Evolutionary conservation across 23 red algal genomes (phyloP), one percentile per base, ranked within the genome.

Genomic region (Gracilaria vermiculophylla): DNA sequence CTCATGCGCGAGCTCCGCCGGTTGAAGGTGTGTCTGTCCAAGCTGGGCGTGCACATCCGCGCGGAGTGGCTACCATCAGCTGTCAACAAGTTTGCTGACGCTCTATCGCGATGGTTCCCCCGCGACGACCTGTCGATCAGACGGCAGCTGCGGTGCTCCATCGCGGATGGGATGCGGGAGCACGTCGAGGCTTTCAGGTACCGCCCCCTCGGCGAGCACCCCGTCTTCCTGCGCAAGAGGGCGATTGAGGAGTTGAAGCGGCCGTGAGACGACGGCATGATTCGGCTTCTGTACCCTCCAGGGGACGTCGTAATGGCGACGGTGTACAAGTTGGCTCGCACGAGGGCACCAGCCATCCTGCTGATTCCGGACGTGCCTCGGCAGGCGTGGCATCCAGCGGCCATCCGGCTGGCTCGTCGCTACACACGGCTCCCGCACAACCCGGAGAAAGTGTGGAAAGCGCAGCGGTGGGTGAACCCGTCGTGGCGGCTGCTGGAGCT

Each of bases 101-200:
- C 37, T 19, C 23, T 83, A 9, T 83, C 60, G 80, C 50, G 80
- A 70, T 44, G 55, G 29, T 66, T 83, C 61, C 58, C 37, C 41
- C 56, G 39, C 61, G 80, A 39, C 32, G 37, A 62, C 76, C 36
- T 71, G 17, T 61, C 11, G 60, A 83, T 83, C 9, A 66, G 37
- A 40, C 35, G 80, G 50, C 45, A 70, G 80, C 80, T 83, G 33
- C 33, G 80, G 55, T 61, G 47, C 53, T 83, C 35, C 80, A 61
- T 83, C 9, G 17, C 8, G 58, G 80, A 20, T 83, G 80, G 42
- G 21, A 83, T 69, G 80, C 4, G 56, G 24, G 80, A 41, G 6
- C 60, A 45, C 0, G 25, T 53, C 10, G 80, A 65, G 39, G 33
- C 56, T 0, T 83, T 69, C 33, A 58, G 10, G 6, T 83, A 69